Evolutionary conservation across 768 basidiomycete species (phyloP).

Genomic region (Neoboletus brunneissimus): DNA sequence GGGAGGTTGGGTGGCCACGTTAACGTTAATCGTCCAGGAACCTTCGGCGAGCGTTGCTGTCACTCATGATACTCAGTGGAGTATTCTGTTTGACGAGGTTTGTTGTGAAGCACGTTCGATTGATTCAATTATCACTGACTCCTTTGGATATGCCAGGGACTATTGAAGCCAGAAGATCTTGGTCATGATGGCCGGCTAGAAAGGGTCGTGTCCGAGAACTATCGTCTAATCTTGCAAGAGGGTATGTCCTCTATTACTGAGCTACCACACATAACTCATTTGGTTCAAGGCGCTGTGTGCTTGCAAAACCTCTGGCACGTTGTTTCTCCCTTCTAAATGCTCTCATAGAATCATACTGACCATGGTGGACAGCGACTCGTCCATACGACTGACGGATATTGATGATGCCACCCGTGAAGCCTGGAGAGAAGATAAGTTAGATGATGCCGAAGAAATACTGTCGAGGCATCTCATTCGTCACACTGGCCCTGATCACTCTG

Average conservation of each 20-base stretch:
- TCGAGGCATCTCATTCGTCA: slow-evolving; percentile 2
- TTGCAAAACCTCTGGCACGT: slow-evolving; percentile 5
- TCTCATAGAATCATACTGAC: neutral
- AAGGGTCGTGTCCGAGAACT: slow-evolving; percentile 3
- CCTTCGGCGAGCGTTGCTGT: slow-evolving; percentile 12
- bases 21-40: neutral
- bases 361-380: neutral
- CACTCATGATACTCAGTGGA: slow-evolving; percentile 17
- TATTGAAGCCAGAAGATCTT: slow-evolving; percentile 6
- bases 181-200: neutral
- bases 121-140: neutral
- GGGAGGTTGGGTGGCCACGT: too few species aligned
- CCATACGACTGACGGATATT: too few species aligned
- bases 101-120: neutral
- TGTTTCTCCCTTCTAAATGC: neutral
- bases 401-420: too few species aligned
- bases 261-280: neutral
- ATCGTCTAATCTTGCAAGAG: slow-evolving; percentile 3
- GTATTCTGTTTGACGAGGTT: slow-evolving; percentile 8
- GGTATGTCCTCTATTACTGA: neutral
- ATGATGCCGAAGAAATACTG: slow-evolving; percentile 12
- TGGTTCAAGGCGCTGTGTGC: neutral
- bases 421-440: slow-evolving; percentile 1
- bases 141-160: slow-evolving; percentile 1
- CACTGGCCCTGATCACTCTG: neutral